Evolutionary conservation across 139 green algal species (phyloP).

Genomic region (Desmodesmus armatus): DNA sequence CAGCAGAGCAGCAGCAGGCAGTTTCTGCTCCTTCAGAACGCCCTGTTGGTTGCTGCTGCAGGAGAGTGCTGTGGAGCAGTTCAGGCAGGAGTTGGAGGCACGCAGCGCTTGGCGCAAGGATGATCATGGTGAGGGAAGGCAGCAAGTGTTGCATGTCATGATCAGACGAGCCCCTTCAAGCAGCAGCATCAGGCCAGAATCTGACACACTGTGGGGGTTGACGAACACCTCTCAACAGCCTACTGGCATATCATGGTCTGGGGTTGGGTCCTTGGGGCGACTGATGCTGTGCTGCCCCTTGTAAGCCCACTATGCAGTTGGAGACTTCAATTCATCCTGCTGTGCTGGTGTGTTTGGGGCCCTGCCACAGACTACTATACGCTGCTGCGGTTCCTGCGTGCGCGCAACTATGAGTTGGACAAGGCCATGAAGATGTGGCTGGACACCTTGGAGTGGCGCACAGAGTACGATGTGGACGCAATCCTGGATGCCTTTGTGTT

Average conservation of each 20-base stretch:
- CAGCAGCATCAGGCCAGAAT: no score
- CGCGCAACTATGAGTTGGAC: conserved; percentile 63
- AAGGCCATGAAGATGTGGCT: conserved; percentile 65
- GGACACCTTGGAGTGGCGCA: conserved; percentile 63
- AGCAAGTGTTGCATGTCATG: background rate
- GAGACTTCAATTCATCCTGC: no score
- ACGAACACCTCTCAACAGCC: no score
- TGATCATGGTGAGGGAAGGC: conserved; percentile 47
- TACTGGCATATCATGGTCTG: no score
- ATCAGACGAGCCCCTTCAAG: background rate
- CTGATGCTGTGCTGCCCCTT: no score
- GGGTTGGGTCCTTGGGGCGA: no score
- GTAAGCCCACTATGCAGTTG: no score
- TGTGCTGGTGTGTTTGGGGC: background rate
- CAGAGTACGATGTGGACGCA: conserved; percentile 73
- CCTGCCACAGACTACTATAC: conserved; percentile 60
- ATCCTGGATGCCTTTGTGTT: conserved; percentile 91
- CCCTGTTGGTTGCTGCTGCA: conserved; percentile 5
- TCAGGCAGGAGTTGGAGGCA: conserved; percentile 49
- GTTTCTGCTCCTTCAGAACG: no score
- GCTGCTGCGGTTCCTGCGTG: conserved; percentile 70
- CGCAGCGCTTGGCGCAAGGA: conserved; percentile 53
- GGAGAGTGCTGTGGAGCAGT: conserved; percentile 68
- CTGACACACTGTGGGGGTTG: no score
- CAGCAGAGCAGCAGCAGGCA: no score